Evolutionary conservation across 1,284 basidiomycete species (phyloP).

Genomic region (Malassezia slooffiae): DNA sequence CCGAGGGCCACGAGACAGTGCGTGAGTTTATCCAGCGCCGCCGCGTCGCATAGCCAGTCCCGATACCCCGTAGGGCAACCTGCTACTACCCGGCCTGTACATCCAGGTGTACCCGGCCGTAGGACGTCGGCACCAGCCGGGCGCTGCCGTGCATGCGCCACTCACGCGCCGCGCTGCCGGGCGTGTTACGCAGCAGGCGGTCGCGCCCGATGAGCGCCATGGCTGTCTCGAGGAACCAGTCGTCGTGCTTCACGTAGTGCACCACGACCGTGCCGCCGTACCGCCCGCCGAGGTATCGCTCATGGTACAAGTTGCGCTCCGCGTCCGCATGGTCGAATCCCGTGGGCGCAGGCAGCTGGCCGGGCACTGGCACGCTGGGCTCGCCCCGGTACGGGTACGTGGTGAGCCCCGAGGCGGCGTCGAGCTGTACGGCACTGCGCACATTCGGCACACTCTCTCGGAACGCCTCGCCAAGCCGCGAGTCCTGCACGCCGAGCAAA

Average conservation of each 20-base stretch:
- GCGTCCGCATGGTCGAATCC: conserved; percentile 23
- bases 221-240: conserved; percentile 91
- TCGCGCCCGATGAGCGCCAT: conserved; percentile 70
- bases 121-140: too few relatives aligned
- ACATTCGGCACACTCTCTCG: conserved; percentile 7
- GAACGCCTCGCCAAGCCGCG: conserved; percentile 22
- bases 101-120: too few relatives aligned
- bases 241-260: conserved; percentile 90
- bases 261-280: conserved; percentile 83
- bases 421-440: not conserved
- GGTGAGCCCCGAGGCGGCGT: not conserved
- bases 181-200: conserved; percentile 50
- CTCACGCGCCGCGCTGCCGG: conserved; percentile 28
- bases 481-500: conserved; percentile 40
- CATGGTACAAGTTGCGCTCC: conserved; percentile 59
- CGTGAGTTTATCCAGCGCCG: conserved; percentile 30
- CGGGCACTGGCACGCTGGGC: too few relatives aligned
- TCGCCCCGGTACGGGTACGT: conserved; percentile 3
- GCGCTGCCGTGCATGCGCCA: conserved; percentile 40
- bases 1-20: conserved; percentile 53
- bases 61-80: too few relatives aligned
- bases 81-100: too few relatives aligned
- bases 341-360: too few relatives aligned
- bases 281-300: conserved; percentile 32
- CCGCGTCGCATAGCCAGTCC: conserved; percentile 4